Conservation (phyloP, 2,329 filamentous ascomycete species). For the Stachybotrys echinatus region DNA sequence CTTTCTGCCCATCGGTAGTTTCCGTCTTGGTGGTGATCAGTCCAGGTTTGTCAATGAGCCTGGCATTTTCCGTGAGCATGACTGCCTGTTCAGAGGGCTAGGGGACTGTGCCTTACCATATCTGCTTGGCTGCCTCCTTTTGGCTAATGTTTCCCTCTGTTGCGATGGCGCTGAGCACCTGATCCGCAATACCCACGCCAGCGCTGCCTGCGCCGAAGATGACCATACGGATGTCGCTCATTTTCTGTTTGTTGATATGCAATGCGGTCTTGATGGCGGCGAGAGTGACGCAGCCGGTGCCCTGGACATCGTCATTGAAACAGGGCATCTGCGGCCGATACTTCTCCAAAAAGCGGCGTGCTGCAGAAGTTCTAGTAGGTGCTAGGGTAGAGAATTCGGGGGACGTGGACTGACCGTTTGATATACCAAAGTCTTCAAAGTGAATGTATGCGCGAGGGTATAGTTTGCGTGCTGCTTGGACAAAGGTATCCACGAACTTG, state of each 20-base stretch:
- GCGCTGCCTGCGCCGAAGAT: constrained; percentile 79
- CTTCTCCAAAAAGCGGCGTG: constrained; percentile 67
- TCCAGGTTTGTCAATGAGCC: constrained; percentile 78
- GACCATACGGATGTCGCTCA: constrained; percentile 66
- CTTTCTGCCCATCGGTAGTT: constrained; percentile 61
- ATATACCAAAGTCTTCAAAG: constrained; percentile 82
- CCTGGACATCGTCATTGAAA: constrained; percentile 90
- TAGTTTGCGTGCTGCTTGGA: constrained; percentile 59
- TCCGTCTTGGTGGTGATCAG: constrained; percentile 61
- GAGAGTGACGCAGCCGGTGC: constrained; percentile 81
- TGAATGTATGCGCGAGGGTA: constrained; percentile 82
- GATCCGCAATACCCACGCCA: constrained; percentile 80
- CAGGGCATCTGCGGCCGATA: constrained; percentile 72
- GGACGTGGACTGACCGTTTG: constrained; percentile 48
- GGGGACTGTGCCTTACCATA: constrained; percentile 54
- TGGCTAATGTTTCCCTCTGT: constrained; percentile 60
- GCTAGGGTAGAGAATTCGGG: neutral
- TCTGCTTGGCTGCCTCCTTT: constrained; percentile 72
- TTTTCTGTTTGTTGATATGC: constrained; percentile 59
- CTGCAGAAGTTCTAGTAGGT: constrained; percentile 24
- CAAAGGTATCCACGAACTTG: constrained; percentile 69
- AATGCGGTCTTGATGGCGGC: constrained; percentile 75
- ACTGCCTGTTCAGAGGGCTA: neutral
- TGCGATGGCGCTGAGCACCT: constrained; percentile 74
- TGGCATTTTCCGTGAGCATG: constrained; percentile 23